Evolutionary conservation across 208 protist species (phyloP).

Genomic region (Leptomonas seymouri): DNA sequence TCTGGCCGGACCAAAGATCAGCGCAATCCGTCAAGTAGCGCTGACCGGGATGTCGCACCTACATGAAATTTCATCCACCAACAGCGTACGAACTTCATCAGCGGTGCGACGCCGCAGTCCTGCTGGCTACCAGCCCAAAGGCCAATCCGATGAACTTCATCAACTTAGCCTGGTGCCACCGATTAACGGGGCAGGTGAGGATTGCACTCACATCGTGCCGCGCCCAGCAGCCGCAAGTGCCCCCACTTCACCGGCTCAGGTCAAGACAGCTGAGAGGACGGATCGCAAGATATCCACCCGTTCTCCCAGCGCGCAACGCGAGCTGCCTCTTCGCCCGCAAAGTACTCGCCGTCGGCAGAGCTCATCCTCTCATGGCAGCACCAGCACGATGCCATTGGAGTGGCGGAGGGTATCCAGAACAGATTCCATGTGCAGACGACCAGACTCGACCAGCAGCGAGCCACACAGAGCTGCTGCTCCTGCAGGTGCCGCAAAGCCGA

Average conservation of each 20-base stretch:
- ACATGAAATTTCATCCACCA: neutral
- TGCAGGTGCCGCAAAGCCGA: too few relatives aligned
- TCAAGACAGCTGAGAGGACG: neutral
- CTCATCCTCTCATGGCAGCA: neutral
- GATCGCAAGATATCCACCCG: neutral
- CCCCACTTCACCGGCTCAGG: neutral
- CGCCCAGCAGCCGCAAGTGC: neutral
- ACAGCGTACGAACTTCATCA: neutral
- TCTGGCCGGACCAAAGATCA: neutral
- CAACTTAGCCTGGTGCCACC: neutral
- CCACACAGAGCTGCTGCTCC: neutral
- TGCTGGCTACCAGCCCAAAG: neutral
- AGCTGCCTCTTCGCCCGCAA: neutral
- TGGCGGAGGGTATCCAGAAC: neutral
- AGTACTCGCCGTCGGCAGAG: neutral
- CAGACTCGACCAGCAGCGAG: neutral
- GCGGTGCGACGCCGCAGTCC: conserved; percentile 12
- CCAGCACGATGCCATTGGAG: neutral
- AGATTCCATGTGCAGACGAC: neutral
- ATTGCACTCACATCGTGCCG: conserved; percentile 4
- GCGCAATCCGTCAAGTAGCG: conserved; percentile 11
- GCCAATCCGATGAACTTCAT: neutral
- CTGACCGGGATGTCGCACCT: neutral
- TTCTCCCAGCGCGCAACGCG: conserved; percentile 2
- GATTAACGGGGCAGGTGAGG: neutral